These are phyloP conservation scores for Westerdykella aurantiaca DNA, from an alignment of 2,329 filamentous ascomycete genomes.

Conservation along the genomic window DNA sequence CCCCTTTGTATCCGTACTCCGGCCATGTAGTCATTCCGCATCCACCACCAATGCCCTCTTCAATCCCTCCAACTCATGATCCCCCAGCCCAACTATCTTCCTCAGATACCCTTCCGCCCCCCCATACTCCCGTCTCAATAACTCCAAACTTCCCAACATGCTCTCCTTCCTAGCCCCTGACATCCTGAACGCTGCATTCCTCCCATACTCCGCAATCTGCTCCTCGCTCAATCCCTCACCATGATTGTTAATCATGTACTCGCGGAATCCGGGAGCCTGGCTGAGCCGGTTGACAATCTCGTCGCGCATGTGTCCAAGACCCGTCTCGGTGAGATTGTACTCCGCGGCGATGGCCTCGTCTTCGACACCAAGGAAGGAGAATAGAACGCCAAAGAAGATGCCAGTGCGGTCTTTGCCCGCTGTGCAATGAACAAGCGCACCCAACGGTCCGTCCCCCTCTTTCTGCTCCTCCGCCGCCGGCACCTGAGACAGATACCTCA, in stretches of 20 bases:
- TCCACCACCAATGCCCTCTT: conserved; percentile 19
- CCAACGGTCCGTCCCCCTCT: conserved; percentile 21
- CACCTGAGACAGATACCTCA: conserved; percentile 51
- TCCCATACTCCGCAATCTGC: conserved; percentile 17
- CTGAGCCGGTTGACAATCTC: conserved; percentile 50
- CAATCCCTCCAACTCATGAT: conserved; percentile 51
- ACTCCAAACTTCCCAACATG: conserved; percentile 48
- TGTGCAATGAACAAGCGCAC: conserved; percentile 65
- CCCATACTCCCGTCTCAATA: conserved; percentile 57
- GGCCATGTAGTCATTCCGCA: conserved; percentile 6
- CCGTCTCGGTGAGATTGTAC: conserved; percentile 61
- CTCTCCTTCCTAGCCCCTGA: conserved; percentile 42
- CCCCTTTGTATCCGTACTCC: background rate
- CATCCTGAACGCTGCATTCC: conserved; percentile 31
- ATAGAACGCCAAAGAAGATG: conserved; percentile 60
- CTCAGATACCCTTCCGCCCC: conserved; percentile 59
- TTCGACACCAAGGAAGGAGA: conserved; percentile 58
- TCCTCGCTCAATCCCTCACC: conserved; percentile 39
- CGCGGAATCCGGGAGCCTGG: conserved; percentile 17
- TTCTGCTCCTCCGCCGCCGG: conserved; percentile 14
- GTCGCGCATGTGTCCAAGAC: conserved; percentile 45
- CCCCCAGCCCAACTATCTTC: conserved; percentile 53
- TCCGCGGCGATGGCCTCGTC: conserved; percentile 57
- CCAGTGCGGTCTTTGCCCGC: conserved; percentile 75
- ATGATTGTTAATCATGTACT: conserved; percentile 16